Conservation (phyloP, 495 filamentous ascomycete species). For the Xylona heveae region DNA sequence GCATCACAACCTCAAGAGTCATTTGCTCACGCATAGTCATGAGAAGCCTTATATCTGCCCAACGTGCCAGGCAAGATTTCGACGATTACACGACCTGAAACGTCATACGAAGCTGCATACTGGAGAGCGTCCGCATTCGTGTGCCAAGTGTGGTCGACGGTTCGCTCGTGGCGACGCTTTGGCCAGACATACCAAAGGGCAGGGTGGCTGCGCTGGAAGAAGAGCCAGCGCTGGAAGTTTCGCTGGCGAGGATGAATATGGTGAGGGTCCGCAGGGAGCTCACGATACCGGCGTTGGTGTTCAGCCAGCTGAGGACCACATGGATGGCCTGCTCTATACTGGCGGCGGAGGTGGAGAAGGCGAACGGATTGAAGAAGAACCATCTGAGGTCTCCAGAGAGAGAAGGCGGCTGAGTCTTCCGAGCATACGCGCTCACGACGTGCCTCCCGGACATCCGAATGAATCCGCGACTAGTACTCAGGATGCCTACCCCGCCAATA, state of each 20-base stretch:
- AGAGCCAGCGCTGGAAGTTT: slow-evolving; percentile 74
- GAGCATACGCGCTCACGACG: slow-evolving; percentile 49
- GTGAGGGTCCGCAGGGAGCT: slow-evolving; percentile 19
- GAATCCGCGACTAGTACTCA: slow-evolving; percentile 25
- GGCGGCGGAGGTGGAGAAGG: slow-evolving; percentile 43
- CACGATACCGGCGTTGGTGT: slow-evolving; percentile 12
- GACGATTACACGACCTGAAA: slow-evolving; percentile 86
- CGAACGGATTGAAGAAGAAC: slow-evolving; percentile 16
- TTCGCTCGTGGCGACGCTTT: slow-evolving; percentile 93
- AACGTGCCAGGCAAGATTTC: slow-evolving; percentile 74
- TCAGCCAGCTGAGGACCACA: slow-evolving; percentile 50
- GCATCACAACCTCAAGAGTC: slow-evolving; percentile 97
- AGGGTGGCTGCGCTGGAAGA: slow-evolving; percentile 77
- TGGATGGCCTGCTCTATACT: slow-evolving; percentile 57
- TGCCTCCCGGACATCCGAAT: slow-evolving; percentile 19
- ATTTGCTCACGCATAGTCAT: slow-evolving; percentile 93
- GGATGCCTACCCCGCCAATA: slow-evolving; percentile 30
- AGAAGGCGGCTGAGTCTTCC: slow-evolving; percentile 33
- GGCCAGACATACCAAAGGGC: slow-evolving; percentile 86
- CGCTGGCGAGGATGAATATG: slow-evolving; percentile 54
- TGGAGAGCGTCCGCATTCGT: slow-evolving; percentile 86
- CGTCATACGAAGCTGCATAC: slow-evolving; percentile 92
- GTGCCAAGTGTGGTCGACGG: slow-evolving; percentile 76
- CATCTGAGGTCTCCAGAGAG: neutral
- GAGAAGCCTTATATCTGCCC: slow-evolving; percentile 92